Percentiles rank a stretch among this genome's conserved stretches.
These are phyloP conservation scores for Tolypocladium paradoxum DNA, from an alignment of 2,329 filamentous ascomycete species.

Conservation along the genomic window DNA sequence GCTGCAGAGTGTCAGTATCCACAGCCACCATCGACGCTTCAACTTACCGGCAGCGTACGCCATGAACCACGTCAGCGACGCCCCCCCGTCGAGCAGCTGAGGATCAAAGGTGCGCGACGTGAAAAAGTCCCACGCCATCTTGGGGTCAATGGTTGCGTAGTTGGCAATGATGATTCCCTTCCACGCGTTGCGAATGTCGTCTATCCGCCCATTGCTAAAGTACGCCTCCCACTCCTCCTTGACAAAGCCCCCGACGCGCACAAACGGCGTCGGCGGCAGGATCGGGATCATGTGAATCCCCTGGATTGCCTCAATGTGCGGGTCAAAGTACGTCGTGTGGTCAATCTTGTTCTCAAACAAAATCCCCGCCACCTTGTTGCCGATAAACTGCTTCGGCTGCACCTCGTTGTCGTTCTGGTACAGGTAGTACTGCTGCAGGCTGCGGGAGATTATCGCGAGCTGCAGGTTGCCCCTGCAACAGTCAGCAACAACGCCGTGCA, in stretches of 20 bases:
- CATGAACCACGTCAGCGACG: constrained; percentile 76
- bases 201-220: constrained; percentile 58
- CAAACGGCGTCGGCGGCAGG: constrained; percentile 55
- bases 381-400: constrained; percentile 67
- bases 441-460: constrained; percentile 65
- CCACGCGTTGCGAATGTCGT: constrained; percentile 66
- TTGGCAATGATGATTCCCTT: constrained; percentile 77
- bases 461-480: constrained; percentile 60
- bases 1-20: constrained; percentile 1
- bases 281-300: constrained; percentile 80
- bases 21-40: not conserved
- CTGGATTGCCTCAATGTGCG: constrained; percentile 58
- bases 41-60: constrained; percentile 62
- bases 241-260: constrained; percentile 60
- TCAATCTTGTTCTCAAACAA: constrained; percentile 94
- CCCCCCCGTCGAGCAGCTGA: constrained; percentile 69
- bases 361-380: constrained; percentile 62
- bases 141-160: constrained; percentile 64
- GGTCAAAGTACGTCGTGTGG: constrained; percentile 82
- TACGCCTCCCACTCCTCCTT: constrained; percentile 71
- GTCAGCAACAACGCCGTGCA: constrained; percentile 1
- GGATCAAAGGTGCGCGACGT: constrained; percentile 52
- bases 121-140: constrained; percentile 66
- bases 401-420: constrained; percentile 57
- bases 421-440: constrained; percentile 72